Conservation (phyloP, 2,329 filamentous ascomycete species). For the Aspergillus novofumigatus region DNA sequence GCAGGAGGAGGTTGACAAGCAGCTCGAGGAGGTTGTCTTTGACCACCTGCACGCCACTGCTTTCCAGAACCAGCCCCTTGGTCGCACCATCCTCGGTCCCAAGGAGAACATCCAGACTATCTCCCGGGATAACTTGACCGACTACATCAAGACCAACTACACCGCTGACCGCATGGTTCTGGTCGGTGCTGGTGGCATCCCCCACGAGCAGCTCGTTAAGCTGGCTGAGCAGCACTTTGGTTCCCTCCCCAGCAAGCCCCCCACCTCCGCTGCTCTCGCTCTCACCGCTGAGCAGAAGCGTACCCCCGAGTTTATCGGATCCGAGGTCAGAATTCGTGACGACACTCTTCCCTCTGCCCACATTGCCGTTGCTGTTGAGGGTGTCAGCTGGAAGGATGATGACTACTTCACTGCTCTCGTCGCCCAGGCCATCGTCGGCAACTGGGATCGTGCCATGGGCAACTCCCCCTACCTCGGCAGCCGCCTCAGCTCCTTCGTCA, state of each 20-base stretch:
- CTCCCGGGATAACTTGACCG: conserved; percentile 79
- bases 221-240: conserved; percentile 96
- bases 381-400: conserved; percentile 98
- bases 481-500: conserved; percentile 93
- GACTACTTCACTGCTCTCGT: conserved; percentile 99
- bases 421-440: conserved; percentile 96
- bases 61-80: conserved; percentile 92
- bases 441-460: conserved; percentile 99
- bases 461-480: conserved; percentile 95
- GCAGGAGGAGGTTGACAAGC: conserved; percentile 99
- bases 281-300: conserved; percentile 72
- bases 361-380: conserved; percentile 97
- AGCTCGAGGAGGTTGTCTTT: conserved; percentile 98
- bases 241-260: conserved; percentile 68
- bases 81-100: conserved; percentile 94
- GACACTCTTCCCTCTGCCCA: conserved; percentile 95
- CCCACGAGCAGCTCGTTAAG: conserved; percentile 89
- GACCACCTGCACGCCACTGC: conserved; percentile 98
- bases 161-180: conserved; percentile 99
- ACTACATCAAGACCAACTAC: conserved; percentile 99
- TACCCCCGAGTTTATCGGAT: conserved; percentile 93
- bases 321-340: conserved; percentile 91
- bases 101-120: conserved; percentile 98
- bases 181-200: conserved; percentile 88
- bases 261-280: conserved; percentile 67